Base-by-base conservation (phyloP, 768 basidiomycete species). In the Amanita brunnescens region DNA sequence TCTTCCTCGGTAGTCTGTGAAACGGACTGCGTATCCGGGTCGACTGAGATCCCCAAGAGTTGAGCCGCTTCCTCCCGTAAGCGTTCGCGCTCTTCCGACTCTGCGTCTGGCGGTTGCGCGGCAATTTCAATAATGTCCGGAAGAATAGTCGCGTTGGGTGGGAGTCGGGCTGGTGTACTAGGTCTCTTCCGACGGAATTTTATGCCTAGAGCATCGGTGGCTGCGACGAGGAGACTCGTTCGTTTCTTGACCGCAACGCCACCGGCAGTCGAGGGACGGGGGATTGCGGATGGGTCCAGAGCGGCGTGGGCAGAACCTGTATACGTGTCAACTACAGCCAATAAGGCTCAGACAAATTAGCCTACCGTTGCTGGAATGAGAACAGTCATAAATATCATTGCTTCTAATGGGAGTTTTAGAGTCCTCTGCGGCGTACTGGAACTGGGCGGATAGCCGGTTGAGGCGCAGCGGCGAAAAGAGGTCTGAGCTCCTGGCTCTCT, bases 91-190 rank as follows among this genome's bases (percentile, higher is more conserved):
- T 90, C 87, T 59, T 83, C 81, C 43, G 77, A 73, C 58, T 90
- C 87, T 40, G 71, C 76, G 55, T 85, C 80, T 42, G 71, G 68
- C 41, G 66, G 67, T 37, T 65, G 70, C 7, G 78, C 79, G 42
- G 67, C 73, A 45, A 90, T 87, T 62, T 90, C 86, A 51, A 90
- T 84, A 45, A 89, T 83, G 34, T 78, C 85, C 14, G 85, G 78
- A 46, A 85, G 67, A 37, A 83, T 63, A 23, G 78, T 62, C 18
- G 72, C 71, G 47, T 61, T 66, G 35, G 65, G 69, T 51, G 65
- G 62, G 34, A 63, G 59, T 8, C 34, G 21, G 48, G 68, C 57
- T 43, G 72, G 75, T 0, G 16, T 32, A 23, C 30, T 26, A 4
- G 29, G 40, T 40, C 66, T 66, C 51, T 69, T 75, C 30, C 75